Evolutionary conservation across 257 asterid species (phyloP).

Genomic region (Solanum virginianum): DNA sequence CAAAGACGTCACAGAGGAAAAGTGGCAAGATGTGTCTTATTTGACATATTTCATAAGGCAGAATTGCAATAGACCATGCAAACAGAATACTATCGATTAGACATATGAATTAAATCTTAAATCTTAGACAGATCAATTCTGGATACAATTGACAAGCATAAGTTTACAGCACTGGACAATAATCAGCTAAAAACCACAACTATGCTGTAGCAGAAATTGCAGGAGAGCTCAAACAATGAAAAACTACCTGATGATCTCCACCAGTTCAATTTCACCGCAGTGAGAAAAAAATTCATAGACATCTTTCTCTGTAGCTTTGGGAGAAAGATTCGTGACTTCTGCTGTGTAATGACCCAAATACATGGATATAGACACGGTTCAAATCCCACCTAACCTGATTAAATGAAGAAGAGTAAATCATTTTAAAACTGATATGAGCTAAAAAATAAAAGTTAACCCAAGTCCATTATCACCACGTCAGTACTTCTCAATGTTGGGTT

Average conservation of each 20-base stretch:
- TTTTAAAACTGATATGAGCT: neutral
- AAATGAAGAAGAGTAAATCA: neutral
- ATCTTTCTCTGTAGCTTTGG: slow-evolving; percentile 31
- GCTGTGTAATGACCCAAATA: slow-evolving; percentile 21
- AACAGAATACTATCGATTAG: neutral
- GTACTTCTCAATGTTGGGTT: neutral
- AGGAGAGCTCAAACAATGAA: neutral
- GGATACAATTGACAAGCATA: neutral
- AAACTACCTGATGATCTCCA: slow-evolving; percentile 34
- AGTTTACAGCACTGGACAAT: neutral
- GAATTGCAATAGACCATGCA: neutral
- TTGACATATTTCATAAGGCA: neutral
- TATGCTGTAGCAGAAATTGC: neutral
- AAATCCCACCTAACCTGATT: neutral
- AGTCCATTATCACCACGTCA: neutral
- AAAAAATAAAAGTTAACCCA: neutral
- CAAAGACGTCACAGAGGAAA: neutral
- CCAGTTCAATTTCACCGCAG: slow-evolving; percentile 40
- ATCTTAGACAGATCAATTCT: neutral
- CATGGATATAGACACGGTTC: slow-evolving; percentile 11
- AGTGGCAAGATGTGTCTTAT: neutral
- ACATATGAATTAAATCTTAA: neutral
- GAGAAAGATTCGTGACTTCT: slow-evolving; percentile 49
- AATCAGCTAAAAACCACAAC: neutral
- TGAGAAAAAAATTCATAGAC: slow-evolving; percentile 40